Percentiles rank a stretch among this genome's conserved stretches.
phyloP scores from a whole-genome alignment of 768 basidiomycete species.

The Naganishia randhawae region DNA sequence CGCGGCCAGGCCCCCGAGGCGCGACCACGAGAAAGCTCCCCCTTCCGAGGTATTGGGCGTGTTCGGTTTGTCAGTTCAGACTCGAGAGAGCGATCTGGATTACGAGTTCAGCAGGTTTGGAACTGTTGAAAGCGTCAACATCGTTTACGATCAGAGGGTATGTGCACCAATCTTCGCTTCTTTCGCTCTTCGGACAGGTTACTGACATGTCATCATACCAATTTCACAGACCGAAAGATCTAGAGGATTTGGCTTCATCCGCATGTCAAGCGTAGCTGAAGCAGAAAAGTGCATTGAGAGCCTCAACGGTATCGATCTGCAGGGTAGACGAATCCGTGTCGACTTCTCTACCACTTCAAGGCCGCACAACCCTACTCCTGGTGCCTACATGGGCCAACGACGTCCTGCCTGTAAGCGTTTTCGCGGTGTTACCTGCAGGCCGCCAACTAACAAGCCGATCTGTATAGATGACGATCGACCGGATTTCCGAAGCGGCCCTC shows the following conservation, averaged over 20 bases:
- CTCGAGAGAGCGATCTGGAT: slow-evolving; percentile 86
- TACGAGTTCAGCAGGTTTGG: slow-evolving; percentile 88
- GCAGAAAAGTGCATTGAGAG: slow-evolving; percentile 81
- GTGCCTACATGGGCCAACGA: slow-evolving; percentile 89
- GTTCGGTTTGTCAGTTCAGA: slow-evolving; percentile 96
- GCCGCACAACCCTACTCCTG: slow-evolving; percentile 92
- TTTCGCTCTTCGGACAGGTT: background rate
- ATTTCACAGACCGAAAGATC: slow-evolving; percentile 75
- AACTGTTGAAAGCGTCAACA: slow-evolving; percentile 86
- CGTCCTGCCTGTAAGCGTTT: slow-evolving; percentile 30
- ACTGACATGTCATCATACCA: background rate
- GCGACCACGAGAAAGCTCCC: slow-evolving; percentile 15
- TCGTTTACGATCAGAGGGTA: slow-evolving; percentile 94
- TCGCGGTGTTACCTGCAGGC: slow-evolving; percentile 21
- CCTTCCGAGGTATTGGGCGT: slow-evolving; percentile 69
- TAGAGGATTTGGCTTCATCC: slow-evolving; percentile 96
- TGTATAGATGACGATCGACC: slow-evolving; percentile 28
- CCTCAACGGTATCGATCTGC: slow-evolving; percentile 87
- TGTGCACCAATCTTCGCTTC: slow-evolving; percentile 43
- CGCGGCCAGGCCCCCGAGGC: background rate
- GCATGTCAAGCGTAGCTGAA: slow-evolving; percentile 83
- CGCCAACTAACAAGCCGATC: background rate
- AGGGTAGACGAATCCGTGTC: slow-evolving; percentile 92
- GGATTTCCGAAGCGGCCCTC: slow-evolving; percentile 25
- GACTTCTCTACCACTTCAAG: slow-evolving; percentile 93